Percentiles rank a stretch among this genome's conserved stretches.
Evolutionary conservation across 108 stramenopile species (phyloP).

Genomic region (Parmales sp.): DNA sequence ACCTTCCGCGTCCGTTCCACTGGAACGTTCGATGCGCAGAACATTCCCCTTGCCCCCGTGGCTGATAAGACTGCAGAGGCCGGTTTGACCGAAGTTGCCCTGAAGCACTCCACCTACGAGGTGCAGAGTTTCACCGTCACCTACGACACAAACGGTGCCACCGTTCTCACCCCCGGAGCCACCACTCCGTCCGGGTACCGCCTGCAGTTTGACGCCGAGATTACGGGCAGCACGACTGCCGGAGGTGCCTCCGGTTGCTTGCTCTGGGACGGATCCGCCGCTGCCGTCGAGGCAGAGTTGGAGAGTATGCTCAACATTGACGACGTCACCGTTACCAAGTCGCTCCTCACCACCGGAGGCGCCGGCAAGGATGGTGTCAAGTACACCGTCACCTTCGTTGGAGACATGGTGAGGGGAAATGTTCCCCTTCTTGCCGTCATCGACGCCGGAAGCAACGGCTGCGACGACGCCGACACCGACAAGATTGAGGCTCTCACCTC

Average conservation of each 20-base stretch:
- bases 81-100: conserved; percentile 31
- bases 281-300: conserved; percentile 41
- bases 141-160: conserved; percentile 14
- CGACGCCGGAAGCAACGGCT: conserved; percentile 41
- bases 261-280: conserved; percentile 29
- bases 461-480: conserved; percentile 23
- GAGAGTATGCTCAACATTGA: conserved; percentile 42
- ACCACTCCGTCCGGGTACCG: conserved; percentile 33
- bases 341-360: conserved; percentile 14
- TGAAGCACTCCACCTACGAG: conserved; percentile 53
- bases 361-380: conserved; percentile 27
- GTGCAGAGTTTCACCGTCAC: conserved; percentile 44
- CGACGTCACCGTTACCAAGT: conserved; percentile 31
- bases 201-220: conserved; percentile 35
- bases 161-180: conserved; percentile 31
- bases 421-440: conserved; percentile 42
- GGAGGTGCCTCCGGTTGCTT: conserved; percentile 40
- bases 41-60: conserved; percentile 30
- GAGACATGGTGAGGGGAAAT: conserved; percentile 54
- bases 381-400: conserved; percentile 57
- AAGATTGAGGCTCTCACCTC: too few species aligned
- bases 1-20: conserved; percentile 58
- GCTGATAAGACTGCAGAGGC: conserved; percentile 36
- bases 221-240: conserved; percentile 23
- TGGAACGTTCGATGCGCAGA: conserved; percentile 26